These are phyloP conservation scores for Penicillium crustosum DNA, from an alignment of 2,329 filamentous ascomycete genomes.

Conservation along the genomic window DNA sequence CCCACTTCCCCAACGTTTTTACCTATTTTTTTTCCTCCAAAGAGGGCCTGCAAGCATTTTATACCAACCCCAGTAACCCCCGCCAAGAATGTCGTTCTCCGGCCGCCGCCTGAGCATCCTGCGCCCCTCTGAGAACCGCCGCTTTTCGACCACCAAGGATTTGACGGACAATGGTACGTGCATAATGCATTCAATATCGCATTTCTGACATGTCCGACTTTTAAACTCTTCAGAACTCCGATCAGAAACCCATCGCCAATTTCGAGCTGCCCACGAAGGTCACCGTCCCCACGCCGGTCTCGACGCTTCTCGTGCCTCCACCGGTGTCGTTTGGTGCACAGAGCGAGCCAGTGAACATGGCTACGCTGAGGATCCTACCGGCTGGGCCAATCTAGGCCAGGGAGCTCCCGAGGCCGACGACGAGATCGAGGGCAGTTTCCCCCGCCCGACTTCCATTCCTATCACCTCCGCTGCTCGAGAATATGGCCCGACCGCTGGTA, in stretches of 20 bases:
- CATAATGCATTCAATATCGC: neutral
- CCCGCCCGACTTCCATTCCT: constrained; percentile 74
- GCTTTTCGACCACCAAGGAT: constrained; percentile 47
- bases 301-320: constrained; percentile 82
- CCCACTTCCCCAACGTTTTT: neutral
- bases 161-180: constrained; percentile 48
- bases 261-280: constrained; percentile 85
- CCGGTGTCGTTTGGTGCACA: constrained; percentile 81
- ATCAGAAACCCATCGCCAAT: constrained; percentile 84
- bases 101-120: constrained; percentile 47
- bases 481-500: constrained; percentile 91
- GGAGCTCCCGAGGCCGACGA: constrained; percentile 93
- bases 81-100: constrained; percentile 46
- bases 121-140: constrained; percentile 36
- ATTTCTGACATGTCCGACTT: neutral
- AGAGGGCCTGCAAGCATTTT: neutral
- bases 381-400: constrained; percentile 92
- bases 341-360: constrained; percentile 81
- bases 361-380: constrained; percentile 74
- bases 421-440: constrained; percentile 85
- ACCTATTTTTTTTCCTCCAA: neutral
- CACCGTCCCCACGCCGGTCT: constrained; percentile 89
- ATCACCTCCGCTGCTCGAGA: constrained; percentile 77
- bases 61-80: neutral
- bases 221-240: constrained; percentile 61